Percentiles rank a stretch among this genome's conserved stretches.
Conservation (phyloP, 2,329 filamentous ascomycete genomes). For the Aspergillus aculeatus region DNA sequence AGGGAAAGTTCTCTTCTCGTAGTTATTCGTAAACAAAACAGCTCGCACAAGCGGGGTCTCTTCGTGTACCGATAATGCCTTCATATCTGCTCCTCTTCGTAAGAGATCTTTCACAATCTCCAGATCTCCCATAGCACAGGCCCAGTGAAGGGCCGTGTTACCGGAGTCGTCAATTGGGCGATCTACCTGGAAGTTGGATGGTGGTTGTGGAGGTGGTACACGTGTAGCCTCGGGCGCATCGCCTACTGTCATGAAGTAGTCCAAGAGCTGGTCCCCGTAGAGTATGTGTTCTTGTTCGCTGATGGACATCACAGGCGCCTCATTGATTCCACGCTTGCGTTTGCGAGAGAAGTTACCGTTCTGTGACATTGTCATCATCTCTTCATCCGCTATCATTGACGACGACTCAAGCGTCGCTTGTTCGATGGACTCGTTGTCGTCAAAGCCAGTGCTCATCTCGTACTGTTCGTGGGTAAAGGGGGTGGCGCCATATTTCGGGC, state of each 20-base stretch:
- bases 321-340: constrained; percentile 72
- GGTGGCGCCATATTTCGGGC: constrained; percentile 37
- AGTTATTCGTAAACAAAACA: constrained; percentile 95
- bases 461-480: constrained; percentile 59
- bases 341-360: constrained; percentile 61
- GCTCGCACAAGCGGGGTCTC: constrained; percentile 94
- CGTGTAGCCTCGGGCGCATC: constrained; percentile 66
- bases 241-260: constrained; percentile 90
- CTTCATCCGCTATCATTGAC: constrained; percentile 81
- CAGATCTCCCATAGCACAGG: constrained; percentile 93
- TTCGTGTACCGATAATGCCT: constrained; percentile 65
- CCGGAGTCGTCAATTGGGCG: constrained; percentile 90
- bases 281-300: constrained; percentile 82
- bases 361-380: constrained; percentile 69
- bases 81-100: constrained; percentile 72
- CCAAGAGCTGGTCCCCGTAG: constrained; percentile 88
- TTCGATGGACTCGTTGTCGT: constrained; percentile 78
- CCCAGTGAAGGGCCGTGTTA: constrained; percentile 95
- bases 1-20: constrained; percentile 88
- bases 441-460: constrained; percentile 63
- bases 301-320: constrained; percentile 53
- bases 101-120: constrained; percentile 87
- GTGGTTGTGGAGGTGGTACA: constrained; percentile 68
- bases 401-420: constrained; percentile 80
- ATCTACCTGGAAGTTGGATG: constrained; percentile 82